phyloP scores from a whole-genome alignment of 2,329 filamentous ascomycete species.

The Sporothrix sp. region DNA sequence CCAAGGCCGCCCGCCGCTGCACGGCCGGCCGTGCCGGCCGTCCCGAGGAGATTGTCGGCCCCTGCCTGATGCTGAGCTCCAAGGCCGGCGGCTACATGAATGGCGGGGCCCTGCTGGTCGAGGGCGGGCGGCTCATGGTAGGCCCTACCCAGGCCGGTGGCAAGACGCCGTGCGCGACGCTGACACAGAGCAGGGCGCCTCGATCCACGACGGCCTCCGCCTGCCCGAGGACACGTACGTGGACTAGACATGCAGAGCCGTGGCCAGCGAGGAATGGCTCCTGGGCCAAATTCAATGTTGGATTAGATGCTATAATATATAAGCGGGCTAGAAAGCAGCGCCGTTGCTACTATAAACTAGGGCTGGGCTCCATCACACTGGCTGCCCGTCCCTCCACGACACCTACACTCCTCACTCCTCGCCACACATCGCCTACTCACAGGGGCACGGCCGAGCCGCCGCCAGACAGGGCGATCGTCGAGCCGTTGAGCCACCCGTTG shows the following conservation, averaged over 20 bases:
- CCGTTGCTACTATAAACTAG: too few relatives aligned
- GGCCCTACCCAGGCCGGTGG: background rate
- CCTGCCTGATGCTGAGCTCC: background rate
- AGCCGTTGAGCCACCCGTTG: background rate
- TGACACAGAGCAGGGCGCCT: background rate
- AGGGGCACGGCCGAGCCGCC: conserved; percentile 1
- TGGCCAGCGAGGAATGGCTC: too few relatives aligned
- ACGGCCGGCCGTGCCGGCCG: background rate
- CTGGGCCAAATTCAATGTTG: too few relatives aligned
- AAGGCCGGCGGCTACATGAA: background rate
- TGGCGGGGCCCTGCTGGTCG: background rate
- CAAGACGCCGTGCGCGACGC: too few relatives aligned
- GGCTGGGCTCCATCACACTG: too few relatives aligned
- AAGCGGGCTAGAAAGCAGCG: too few relatives aligned
- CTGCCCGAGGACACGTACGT: background rate
- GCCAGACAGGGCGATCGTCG: background rate
- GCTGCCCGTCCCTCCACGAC: too few relatives aligned
- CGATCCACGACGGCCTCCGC: background rate
- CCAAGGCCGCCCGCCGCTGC: background rate
- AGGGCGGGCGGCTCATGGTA: background rate
- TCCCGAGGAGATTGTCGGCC: background rate
- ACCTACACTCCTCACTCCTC: too few relatives aligned
- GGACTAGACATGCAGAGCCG: background rate
- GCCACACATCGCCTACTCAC: too few relatives aligned
- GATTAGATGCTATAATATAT: too few relatives aligned